Evolutionary conservation across 2,329 filamentous ascomycete genomes (phyloP), one percentile per base, ranked within the genome.

Genomic region (Alternaria arbusti): DNA sequence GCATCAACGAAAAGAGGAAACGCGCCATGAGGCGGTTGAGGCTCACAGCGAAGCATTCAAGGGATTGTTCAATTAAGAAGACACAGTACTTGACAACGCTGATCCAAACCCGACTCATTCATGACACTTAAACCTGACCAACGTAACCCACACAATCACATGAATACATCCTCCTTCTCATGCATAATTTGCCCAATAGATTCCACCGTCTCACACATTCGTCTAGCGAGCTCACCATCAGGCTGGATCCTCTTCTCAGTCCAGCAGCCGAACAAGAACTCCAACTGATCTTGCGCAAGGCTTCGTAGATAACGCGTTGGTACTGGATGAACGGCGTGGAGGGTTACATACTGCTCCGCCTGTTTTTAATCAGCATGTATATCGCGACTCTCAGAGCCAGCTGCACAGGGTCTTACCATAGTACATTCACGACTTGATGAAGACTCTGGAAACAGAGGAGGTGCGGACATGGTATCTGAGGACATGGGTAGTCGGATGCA

Each of bases 281-380:
- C 40, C 15, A 45, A 25, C 40, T 56, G 54, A 13, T 46, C 7
- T 4, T 23, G n/a, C 40, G 54, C 25, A 5, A 56, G 17, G 9
- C 25, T 46, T 2, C 40, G 23, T 11, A 56, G 25, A 12, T 56
- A 13, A 15, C 9, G 17, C 12, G 17, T 45, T n/a, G 54, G 54
- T 28, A 56, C 6, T 0, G 54, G 54, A 23, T 45, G 54, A 11
- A 56, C 54, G 4, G 40, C 43, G 13, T 56, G 54, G 5, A 56
- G 13, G 13, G 40, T 28, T 11, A 56, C 17, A 22, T n/a, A 2
- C 23, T 30, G 36, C 7, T 46, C 40, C 12, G 25, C 5, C 22
- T 43, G n/a, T 8, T 9, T 5, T n/a, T 25, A 17, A 23, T 44
- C n/a, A 28, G n/a, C 22, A 40, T 23, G 15, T 3, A 43, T 2